Evolutionary conservation across 23 red algal species (phyloP).

Genomic region (Pyropia yezoensis): DNA sequence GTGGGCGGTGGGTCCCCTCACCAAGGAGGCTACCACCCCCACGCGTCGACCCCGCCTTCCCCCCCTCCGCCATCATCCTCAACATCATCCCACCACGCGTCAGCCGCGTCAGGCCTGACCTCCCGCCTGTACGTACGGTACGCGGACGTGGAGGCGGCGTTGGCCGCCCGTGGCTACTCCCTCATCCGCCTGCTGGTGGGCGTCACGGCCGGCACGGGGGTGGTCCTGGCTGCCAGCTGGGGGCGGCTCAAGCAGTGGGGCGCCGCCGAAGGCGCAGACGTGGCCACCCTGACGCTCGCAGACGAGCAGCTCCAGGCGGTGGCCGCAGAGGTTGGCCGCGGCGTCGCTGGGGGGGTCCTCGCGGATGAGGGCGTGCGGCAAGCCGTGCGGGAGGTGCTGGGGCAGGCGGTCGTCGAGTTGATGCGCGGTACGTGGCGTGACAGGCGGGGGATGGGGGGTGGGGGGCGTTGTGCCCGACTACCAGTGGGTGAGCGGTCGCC

Average conservation of each 20-base stretch:
- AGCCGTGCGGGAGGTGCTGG: constrained; percentile 12
- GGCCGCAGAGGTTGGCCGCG: constrained; percentile 6
- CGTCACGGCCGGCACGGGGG: too few species aligned
- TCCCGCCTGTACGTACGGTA: too few species aligned
- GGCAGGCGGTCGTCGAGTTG: constrained; percentile 15
- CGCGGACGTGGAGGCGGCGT: too few species aligned
- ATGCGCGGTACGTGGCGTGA: constrained; percentile 23
- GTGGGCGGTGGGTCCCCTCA: too few species aligned
- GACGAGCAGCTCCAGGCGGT: constrained; percentile 30
- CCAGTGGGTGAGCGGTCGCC: constrained; percentile 1
- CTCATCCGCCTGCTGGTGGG: too few species aligned
- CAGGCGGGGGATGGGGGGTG: neutral
- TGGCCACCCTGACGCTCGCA: constrained; percentile 33
- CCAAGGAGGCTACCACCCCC: too few species aligned
- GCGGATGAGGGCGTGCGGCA: constrained; percentile 13
- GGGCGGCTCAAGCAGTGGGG: constrained; percentile 71
- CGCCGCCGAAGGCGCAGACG: constrained; percentile 50
- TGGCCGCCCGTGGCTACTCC: too few species aligned
- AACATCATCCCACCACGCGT: too few species aligned
- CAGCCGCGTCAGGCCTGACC: too few species aligned
- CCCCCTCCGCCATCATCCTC: too few species aligned
- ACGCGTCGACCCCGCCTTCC: too few species aligned
- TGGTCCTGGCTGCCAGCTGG: constrained; percentile 8
- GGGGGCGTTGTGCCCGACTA: neutral
- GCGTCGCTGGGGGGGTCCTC: constrained; percentile 23